phyloP scores from a whole-genome alignment of 225 moss, liverwort and hornwort genomes.

The Thuidium tamariscinum region DNA sequence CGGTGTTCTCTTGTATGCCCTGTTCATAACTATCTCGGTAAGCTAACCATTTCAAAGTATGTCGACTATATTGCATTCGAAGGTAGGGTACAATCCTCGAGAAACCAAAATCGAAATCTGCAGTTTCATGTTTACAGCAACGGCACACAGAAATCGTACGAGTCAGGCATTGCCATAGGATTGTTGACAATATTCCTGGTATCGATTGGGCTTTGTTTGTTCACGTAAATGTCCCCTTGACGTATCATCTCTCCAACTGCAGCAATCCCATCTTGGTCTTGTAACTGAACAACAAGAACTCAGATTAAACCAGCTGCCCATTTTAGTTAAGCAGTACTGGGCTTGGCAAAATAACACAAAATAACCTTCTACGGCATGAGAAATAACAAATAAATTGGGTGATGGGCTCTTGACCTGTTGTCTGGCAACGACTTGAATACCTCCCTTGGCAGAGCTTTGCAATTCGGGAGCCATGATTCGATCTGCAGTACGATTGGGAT shows the following conservation, averaged over 20 bases:
- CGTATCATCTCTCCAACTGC: constrained; percentile 98
- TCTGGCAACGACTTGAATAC: constrained; percentile 63
- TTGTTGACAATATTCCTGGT: constrained; percentile 71
- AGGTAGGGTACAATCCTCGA: background rate
- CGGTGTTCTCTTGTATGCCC: constrained; percentile 94
- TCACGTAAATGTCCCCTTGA: constrained; percentile 94
- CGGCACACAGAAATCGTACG: constrained; percentile 18
- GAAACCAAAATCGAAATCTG: background rate
- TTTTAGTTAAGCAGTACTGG: background rate
- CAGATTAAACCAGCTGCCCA: background rate
- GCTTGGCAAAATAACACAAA: background rate
- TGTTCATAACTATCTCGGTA: constrained; percentile 12
- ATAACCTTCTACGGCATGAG: background rate
- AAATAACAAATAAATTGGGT: background rate
- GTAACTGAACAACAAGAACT: constrained; percentile 39
- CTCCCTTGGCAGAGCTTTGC: constrained; percentile 60
- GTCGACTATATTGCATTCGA: background rate
- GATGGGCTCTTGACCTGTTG: constrained; percentile 11
- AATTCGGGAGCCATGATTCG: constrained; percentile 86
- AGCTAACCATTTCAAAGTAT: background rate
- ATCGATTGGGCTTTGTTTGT: constrained; percentile 93
- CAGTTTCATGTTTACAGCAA: background rate
- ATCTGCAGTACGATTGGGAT: constrained; percentile 88
- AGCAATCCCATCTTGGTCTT: constrained; percentile 98
- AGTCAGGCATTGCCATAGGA: constrained; percentile 95